phyloP scores from a whole-genome alignment of 2,329 filamentous ascomycete genomes.

The Cladosporium colombiae region DNA sequence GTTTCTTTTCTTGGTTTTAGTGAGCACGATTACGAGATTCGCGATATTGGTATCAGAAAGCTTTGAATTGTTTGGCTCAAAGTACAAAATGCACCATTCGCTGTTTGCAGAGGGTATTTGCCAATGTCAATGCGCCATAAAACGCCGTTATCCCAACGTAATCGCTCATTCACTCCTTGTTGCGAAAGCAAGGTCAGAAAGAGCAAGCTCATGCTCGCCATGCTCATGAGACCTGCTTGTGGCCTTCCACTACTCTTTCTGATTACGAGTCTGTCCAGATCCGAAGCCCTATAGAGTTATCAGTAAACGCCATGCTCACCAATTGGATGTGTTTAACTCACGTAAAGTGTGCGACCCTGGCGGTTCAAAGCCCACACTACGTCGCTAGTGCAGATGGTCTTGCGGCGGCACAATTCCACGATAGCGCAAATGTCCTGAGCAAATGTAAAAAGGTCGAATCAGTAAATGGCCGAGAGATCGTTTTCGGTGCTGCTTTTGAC shows the following conservation, averaged over 20 bases:
- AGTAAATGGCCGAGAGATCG: background rate
- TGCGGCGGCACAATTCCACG: slow-evolving; percentile 44
- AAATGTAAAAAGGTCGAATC: background rate
- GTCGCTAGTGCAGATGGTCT: slow-evolving; percentile 65
- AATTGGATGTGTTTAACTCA: slow-evolving; percentile 14
- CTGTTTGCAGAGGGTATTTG: background rate
- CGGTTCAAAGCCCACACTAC: slow-evolving; percentile 60
- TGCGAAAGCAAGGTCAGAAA: background rate
- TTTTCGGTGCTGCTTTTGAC: accelerated
- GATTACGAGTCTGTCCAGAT: background rate
- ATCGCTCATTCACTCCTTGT: background rate
- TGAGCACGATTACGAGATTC: background rate
- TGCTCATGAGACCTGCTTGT: background rate
- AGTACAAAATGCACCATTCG: background rate
- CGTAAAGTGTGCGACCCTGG: slow-evolving; percentile 24
- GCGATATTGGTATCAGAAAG: background rate
- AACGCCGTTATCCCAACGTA: background rate
- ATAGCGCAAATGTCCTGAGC: slow-evolving; percentile 29
- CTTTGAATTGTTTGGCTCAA: background rate
- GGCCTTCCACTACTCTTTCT: background rate
- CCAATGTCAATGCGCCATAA: background rate
- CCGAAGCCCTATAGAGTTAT: background rate
- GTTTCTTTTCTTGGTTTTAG: background rate
- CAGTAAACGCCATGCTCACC: background rate
- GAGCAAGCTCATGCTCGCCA: background rate